phyloP scores from a whole-genome alignment of 2,329 filamentous ascomycete genomes.

The Colletotrichum tofieldiae region DNA sequence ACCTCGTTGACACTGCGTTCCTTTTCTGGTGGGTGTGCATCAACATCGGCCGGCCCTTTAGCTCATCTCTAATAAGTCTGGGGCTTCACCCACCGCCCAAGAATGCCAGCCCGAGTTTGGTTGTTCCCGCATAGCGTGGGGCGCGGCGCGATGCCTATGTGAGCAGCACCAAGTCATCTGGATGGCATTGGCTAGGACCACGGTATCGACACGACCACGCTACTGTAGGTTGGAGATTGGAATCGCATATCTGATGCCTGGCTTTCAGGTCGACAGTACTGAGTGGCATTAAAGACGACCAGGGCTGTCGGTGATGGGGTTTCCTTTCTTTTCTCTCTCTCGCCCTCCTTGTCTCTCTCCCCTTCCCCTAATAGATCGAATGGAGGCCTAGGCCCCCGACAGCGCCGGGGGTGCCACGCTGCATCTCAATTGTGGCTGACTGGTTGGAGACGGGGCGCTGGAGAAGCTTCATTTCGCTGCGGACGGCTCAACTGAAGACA shows the following conservation, averaged over 20 bases:
- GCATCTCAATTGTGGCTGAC: background rate
- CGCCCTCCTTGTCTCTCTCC: background rate
- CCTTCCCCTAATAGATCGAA: background rate
- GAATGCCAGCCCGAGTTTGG: conserved; percentile 26
- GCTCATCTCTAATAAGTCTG: background rate
- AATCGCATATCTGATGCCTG: conserved; percentile 26
- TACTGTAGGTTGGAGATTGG: conserved; percentile 30
- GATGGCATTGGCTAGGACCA: conserved; percentile 6
- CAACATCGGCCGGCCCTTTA: background rate
- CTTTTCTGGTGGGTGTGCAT: conserved; percentile 2
- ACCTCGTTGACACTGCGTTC: background rate
- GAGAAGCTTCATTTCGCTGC: conserved; percentile 16
- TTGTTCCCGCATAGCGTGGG: conserved; percentile 39
- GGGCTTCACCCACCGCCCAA: background rate
- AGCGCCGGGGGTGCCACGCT: background rate
- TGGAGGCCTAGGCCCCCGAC: conserved; percentile 5
- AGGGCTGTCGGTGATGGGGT: background rate
- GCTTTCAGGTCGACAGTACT: conserved; percentile 37
- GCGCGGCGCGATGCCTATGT: conserved; percentile 14
- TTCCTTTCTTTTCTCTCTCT: background rate
- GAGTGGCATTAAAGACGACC: conserved; percentile 15
- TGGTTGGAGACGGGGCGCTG: background rate
- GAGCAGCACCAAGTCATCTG: conserved; percentile 20
- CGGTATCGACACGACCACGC: conserved; percentile 9
- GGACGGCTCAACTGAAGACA: conserved; percentile 22